Evolutionary conservation across 345 rosid species (phyloP), one percentile per base, ranked within the genome.

Genomic region (Hibiscus mutabilis): DNA sequence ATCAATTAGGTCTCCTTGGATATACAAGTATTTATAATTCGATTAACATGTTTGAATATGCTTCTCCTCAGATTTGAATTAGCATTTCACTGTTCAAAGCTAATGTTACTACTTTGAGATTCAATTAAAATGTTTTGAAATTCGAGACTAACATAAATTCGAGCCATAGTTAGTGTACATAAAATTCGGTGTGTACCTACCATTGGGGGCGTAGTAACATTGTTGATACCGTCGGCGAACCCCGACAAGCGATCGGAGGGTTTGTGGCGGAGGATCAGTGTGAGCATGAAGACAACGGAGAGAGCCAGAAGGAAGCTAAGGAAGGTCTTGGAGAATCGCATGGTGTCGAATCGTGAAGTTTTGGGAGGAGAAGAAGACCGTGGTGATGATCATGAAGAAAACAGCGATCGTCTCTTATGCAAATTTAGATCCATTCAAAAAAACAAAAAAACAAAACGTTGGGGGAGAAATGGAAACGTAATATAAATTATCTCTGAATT

Each of bases 341-440:
- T 70, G 42, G 80, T 46, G n/a, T 60, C 69, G 69, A 77, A 81
- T 42, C 86, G 62, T 53, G 64, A 69, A 73, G 79, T 18, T 53
- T 53, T 76, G 78, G 35, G 16, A 51, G 56, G 16, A 51, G 53
- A 66, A 46, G 60, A 66, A 37, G 13, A 67, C 68, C 80, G 16
- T n/a, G 56, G 62, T 5, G 72, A 68, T 71, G 79, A 78, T 42
- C 69, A 75, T 14, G 79, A 59, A 14, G 74, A 61, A 66, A 82
- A 61, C 10, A 66, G 35, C 33, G 47, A 40, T 37, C 90, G 82
- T 74, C 89, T 79, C 76, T 89, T 79, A 29, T 79, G 81, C 33
- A 84, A 57, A 77, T 74, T 75, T 71, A 69, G 84, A 85, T 87
- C 88, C 92, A 86, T 87, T 4, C 13, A 68, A 44, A 65, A 21